Evolutionary conservation across 257 asterid genomes (phyloP).

Genomic region (Penstemon davidsonii): DNA sequence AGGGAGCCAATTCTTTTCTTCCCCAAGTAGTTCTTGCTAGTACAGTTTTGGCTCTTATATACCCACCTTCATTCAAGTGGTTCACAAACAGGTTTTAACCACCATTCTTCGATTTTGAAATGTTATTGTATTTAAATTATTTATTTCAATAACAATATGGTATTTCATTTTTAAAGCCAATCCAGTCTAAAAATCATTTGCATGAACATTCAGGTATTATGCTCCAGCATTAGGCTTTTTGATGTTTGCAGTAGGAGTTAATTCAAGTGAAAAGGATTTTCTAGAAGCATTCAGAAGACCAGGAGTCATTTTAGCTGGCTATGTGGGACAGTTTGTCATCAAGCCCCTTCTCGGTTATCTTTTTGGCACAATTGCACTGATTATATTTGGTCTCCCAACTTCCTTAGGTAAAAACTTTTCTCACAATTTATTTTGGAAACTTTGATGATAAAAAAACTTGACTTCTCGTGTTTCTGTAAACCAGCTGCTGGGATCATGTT

Average conservation of each 20-base stretch:
- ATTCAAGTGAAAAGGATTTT: conserved; percentile 90
- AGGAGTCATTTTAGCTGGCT: conserved; percentile 51
- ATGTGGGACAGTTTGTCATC: conserved; percentile 74
- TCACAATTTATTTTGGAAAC: conserved; percentile 1
- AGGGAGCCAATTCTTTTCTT: conserved; percentile 73
- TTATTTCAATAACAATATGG: neutral
- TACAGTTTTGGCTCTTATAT: conserved; percentile 81
- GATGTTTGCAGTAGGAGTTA: conserved; percentile 98
- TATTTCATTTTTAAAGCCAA: neutral
- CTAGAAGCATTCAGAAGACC: conserved; percentile 88
- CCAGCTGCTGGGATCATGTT: conserved; percentile 94
- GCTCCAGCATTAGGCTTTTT: conserved; percentile 96
- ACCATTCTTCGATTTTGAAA: neutral
- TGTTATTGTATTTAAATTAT: no score
- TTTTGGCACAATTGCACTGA: conserved; percentile 70
- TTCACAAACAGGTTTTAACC: conserved; percentile 84
- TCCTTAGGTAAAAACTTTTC: conserved; percentile 55
- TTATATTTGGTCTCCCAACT: conserved; percentile 70
- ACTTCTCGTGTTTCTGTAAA: conserved; percentile 29
- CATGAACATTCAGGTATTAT: conserved; percentile 65
- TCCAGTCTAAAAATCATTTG: neutral
- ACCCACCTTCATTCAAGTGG: conserved; percentile 97
- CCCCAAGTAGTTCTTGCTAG: conserved; percentile 95
- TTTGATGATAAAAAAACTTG: conserved; percentile 15
- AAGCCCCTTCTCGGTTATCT: conserved; percentile 91